These are phyloP conservation scores for Phytophthora constricta DNA, from an alignment of 352 stramenopile genomes.

Conservation along the genomic window DNA sequence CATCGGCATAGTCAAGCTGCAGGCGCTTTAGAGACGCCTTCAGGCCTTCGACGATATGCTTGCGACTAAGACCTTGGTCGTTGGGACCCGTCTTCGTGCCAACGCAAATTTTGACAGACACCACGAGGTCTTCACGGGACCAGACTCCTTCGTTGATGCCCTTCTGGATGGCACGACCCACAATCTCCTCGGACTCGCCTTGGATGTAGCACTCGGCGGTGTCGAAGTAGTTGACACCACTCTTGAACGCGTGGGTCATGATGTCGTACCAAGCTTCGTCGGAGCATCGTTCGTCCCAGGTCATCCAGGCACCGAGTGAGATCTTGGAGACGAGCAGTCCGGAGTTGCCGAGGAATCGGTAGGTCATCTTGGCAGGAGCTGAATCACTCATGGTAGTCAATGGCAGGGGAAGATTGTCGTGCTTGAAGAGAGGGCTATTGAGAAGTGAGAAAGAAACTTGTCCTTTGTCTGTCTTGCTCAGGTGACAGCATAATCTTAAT, in stretches of 20 bases:
- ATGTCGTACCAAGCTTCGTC: constrained; percentile 37
- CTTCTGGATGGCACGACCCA: constrained; percentile 45
- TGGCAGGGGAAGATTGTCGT: background rate
- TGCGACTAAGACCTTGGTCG: constrained; percentile 35
- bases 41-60: constrained; percentile 42
- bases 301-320: constrained; percentile 43
- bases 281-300: constrained; percentile 17
- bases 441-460: constrained; percentile 9
- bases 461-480: constrained; percentile 16
- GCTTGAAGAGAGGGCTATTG: constrained; percentile 12
- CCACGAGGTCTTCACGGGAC: constrained; percentile 50
- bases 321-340: constrained; percentile 48
- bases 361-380: constrained; percentile 32
- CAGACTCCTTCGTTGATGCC: constrained; percentile 35
- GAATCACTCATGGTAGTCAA: constrained; percentile 7
- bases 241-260: constrained; percentile 42
- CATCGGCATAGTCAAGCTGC: constrained; percentile 45
- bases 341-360: constrained; percentile 44
- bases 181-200: constrained; percentile 42
- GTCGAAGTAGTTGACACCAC: constrained; percentile 58
- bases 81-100: constrained; percentile 25
- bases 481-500: background rate
- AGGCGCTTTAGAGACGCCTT: constrained; percentile 42
- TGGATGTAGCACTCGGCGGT: constrained; percentile 47
- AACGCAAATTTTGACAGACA: constrained; percentile 60